Evolutionary conservation across 331 rosid species (phyloP), one percentile per base, ranked within the genome.

Genomic region (Phaseolus coccineus): DNA sequence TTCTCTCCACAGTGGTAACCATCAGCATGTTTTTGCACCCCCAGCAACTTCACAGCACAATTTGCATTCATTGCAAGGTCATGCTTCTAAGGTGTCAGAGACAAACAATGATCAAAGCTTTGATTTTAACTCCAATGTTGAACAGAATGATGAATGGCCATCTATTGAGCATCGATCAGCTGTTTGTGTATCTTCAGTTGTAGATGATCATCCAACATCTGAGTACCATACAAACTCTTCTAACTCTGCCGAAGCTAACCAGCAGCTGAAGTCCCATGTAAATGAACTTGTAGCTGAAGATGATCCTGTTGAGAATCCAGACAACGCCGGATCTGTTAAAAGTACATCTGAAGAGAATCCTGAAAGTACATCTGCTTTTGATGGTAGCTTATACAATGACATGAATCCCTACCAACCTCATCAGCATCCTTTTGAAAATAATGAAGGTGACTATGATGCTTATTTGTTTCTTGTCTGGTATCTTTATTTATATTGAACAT

Each of bases 111-210:
- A 89, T 44, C 84, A 66, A 44, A 86, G 87, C 62, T 69, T 69
- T 76, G 59, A 58, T 69, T 10, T 82, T 78, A 76, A 73, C 83
- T 83, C 87, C 44, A 70, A 84, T 46, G 68, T 64, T 65, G 62
- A 87, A 33, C 86, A 87, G 6, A 50, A 80, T 52, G 96, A 93
- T 77, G 98, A 93, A 76, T 96, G 99, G 98, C 98, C 98, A 57
- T 82, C 90, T 35, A 88, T 93, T 64, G 98, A 96, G 88, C 91
- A 84, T 69, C 97, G 85, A 53, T 84, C 91, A 28, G 66, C 85
- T 80, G 85, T 83, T 63, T 74, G 56, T 73, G 66, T 88, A 81
- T 85, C 94, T 69, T 84, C 96, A 71, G 87, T 79, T 19, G 73
- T 83, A 37, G 98, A 88, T 78, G 78, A 40, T 13, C 86, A 89